Evolutionary conservation across 805 yeast genomes (phyloP).

Genomic region (Pichia scutulata): DNA sequence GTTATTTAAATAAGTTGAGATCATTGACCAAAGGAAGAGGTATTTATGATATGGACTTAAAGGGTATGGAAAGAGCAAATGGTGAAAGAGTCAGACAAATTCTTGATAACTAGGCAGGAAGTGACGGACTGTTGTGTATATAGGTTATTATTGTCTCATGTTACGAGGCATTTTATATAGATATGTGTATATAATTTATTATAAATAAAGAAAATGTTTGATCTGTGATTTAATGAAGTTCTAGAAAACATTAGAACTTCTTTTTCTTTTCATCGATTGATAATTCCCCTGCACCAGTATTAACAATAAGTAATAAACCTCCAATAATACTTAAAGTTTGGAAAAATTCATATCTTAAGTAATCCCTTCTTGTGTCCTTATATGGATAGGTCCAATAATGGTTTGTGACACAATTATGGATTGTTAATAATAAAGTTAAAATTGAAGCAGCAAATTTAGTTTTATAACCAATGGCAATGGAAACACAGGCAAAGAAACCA

Average conservation of each 20-base stretch:
- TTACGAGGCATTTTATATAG: not conserved
- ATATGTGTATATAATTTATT: too few relatives aligned
- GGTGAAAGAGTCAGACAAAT: conserved; percentile 40
- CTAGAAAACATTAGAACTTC: conserved; percentile 15
- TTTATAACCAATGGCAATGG: conserved; percentile 87
- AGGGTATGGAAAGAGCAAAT: conserved; percentile 63
- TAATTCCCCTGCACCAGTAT: conserved; percentile 93
- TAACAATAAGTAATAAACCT: conserved; percentile 81
- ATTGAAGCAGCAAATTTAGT: conserved; percentile 79
- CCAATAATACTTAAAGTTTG: conserved; percentile 94
- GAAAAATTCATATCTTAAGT: conserved; percentile 84
- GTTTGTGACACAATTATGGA: conserved; percentile 73
- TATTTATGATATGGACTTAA: conserved; percentile 67
- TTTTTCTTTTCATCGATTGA: conserved; percentile 94
- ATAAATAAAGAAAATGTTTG: too few relatives aligned
- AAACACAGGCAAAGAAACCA: conserved; percentile 62
- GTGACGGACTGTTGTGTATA: not conserved
- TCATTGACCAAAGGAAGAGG: conserved; percentile 89
- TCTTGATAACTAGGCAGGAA: conserved; percentile 12
- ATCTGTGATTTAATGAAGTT: too few relatives aligned
- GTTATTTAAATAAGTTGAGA: conserved; percentile 70
- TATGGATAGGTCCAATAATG: conserved; percentile 79
- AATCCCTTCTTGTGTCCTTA: conserved; percentile 75
- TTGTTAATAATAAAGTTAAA: conserved; percentile 58
- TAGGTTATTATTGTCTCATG: not conserved